A percentile compares a stretch with the other conserved stretches of the same genome.
Conservation (phyloP, 371 early-diverging fungal genomes). For the Mortierella sp. region DNA sequence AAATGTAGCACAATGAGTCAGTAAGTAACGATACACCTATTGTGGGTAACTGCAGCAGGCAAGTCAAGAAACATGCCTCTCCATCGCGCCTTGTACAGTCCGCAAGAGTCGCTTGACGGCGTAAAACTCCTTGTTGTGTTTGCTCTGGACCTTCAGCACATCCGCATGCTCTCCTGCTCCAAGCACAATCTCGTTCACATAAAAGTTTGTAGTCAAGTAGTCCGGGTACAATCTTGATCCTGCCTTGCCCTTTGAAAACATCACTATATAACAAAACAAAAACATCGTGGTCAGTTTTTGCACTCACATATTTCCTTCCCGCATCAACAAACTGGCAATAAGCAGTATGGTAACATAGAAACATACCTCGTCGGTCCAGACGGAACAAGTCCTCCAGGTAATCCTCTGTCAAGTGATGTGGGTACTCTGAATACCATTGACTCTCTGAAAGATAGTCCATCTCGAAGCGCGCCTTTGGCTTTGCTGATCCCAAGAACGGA, state of each 20-base stretch:
- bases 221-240: constrained; percentile 40
- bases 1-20: not conserved
- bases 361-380: constrained; percentile 37
- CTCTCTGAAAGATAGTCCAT: constrained; percentile 49
- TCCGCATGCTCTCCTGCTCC: constrained; percentile 88
- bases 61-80: constrained; percentile 62
- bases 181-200: constrained; percentile 50
- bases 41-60: not conserved
- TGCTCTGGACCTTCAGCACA: constrained; percentile 77
- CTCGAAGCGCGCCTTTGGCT: constrained; percentile 26
- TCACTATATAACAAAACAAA: constrained; percentile 23
- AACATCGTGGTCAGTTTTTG: not conserved
- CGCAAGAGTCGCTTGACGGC: constrained; percentile 85
- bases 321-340: not conserved
- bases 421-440: constrained; percentile 56
- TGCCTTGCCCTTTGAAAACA: constrained; percentile 40
- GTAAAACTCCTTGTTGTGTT: constrained; percentile 69
- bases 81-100: constrained; percentile 79
- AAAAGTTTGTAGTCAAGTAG: constrained; percentile 40
- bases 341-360: too few species aligned
- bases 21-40: not conserved
- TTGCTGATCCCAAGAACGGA: constrained; percentile 44
- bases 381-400: constrained; percentile 49
- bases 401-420: constrained; percentile 49
- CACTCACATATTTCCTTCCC: too few species aligned